phyloP scores from a whole-genome alignment of 176 grass and related monocot genomes.

The Rhynchospora pubera region DNA sequence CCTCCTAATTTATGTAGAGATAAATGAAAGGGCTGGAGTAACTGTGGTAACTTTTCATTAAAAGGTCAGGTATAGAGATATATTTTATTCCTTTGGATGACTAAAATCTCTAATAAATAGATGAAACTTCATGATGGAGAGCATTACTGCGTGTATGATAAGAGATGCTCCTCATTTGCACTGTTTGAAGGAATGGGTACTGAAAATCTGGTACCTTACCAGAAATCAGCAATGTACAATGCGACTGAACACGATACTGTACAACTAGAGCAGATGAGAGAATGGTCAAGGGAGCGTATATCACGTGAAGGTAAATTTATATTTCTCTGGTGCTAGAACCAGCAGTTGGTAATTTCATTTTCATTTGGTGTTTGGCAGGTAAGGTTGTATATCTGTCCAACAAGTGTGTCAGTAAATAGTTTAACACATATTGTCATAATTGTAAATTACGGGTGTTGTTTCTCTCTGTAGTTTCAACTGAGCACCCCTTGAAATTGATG shows the following conservation, averaged over 20 bases:
- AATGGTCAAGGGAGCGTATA: slow-evolving; percentile 29
- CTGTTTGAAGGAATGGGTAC: slow-evolving; percentile 54
- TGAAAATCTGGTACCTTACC: slow-evolving; percentile 41
- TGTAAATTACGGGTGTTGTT: slow-evolving; percentile 25
- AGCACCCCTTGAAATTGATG: slow-evolving; percentile 45
- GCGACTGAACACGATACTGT: slow-evolving; percentile 36
- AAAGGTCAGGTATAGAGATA: background rate
- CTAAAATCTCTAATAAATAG: slow-evolving; percentile 38
- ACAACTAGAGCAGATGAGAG: slow-evolving; percentile 43
- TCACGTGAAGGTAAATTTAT: slow-evolving; percentile 18
- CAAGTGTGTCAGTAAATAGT: background rate
- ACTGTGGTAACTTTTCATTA: background rate
- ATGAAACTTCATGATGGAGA: slow-evolving; percentile 44
- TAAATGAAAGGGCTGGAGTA: background rate
- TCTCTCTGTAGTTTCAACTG: slow-evolving; percentile 41
- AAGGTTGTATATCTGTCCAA: background rate
- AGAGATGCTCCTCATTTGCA: slow-evolving; percentile 72
- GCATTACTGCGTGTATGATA: slow-evolving; percentile 49
- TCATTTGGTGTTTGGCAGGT: background rate
- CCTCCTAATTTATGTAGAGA: background rate
- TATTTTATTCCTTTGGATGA: background rate
- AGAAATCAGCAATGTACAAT: slow-evolving; percentile 43
- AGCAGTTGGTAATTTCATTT: slow-evolving; percentile 18
- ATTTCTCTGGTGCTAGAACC: background rate
- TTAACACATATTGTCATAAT: background rate